Percentiles rank a stretch among this genome's conserved stretches.
These are phyloP conservation scores for Botrytis elliptica DNA, from an alignment of 2,329 filamentous ascomycete species.

Conservation along the genomic window DNA sequence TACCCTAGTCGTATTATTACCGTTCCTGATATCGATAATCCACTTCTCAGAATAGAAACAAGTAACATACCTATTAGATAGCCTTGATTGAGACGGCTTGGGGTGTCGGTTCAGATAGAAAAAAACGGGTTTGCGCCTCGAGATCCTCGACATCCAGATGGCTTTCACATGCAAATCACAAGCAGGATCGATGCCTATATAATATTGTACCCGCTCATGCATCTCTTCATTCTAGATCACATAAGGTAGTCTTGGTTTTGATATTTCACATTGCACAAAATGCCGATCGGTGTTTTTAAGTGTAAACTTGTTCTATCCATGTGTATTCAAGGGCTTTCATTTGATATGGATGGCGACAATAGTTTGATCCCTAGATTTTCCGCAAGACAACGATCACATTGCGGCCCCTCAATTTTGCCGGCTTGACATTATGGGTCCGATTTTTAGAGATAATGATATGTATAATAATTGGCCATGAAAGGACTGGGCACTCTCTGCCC, in stretches of 20 bases:
- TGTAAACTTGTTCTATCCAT: not conserved
- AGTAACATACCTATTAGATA: no score
- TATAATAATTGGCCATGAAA: not conserved
- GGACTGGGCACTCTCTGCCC: not conserved
- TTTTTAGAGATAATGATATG: not conserved
- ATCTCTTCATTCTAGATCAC: not conserved
- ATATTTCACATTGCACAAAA: not conserved
- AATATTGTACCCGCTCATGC: not conserved
- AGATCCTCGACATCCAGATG: not conserved
- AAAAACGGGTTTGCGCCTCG: not conserved
- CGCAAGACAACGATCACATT: not conserved
- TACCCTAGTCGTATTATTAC: no score
- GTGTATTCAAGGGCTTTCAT: not conserved
- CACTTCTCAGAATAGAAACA: not conserved
- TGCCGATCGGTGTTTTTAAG: not conserved
- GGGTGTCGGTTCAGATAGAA: not conserved
- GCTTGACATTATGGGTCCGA: not conserved
- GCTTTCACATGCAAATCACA: not conserved
- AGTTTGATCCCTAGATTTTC: not conserved
- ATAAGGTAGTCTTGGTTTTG: not conserved
- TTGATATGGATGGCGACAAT: not conserved
- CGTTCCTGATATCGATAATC: not conserved
- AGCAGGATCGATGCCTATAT: not conserved
- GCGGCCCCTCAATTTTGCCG: slow-evolving; percentile 6
- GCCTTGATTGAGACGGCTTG: not conserved